Percentiles rank a stretch among this genome's conserved stretches.
These are phyloP conservation scores for Monosporozyma siamensis DNA, from an alignment of 805 yeast genomes.

Conservation along the genomic window DNA sequence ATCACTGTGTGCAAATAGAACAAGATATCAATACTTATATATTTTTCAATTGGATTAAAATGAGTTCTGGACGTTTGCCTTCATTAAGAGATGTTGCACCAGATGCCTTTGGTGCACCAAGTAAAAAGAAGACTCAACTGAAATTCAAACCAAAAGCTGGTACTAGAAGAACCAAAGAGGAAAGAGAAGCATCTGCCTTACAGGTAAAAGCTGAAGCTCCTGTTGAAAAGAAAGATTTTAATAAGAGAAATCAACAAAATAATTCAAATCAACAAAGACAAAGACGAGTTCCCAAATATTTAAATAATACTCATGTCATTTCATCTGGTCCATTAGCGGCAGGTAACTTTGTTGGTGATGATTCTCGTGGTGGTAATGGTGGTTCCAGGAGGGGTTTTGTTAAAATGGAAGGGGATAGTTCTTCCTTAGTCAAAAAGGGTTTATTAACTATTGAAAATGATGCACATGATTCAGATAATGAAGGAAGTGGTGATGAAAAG, in stretches of 20 bases:
- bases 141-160: slow-evolving; percentile 84
- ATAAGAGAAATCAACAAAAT: slow-evolving; percentile 12
- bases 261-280: slow-evolving; percentile 15
- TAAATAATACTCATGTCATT: slow-evolving; percentile 47
- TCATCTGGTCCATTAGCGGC: slow-evolving; percentile 67
- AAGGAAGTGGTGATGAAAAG: slow-evolving; percentile 29
- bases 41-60: background rate
- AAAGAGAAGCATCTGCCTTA: slow-evolving; percentile 71
- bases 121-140: slow-evolving; percentile 38
- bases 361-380: slow-evolving; percentile 13
- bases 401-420: slow-evolving; percentile 6
- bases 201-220: slow-evolving; percentile 30
- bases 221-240: slow-evolving; percentile 2
- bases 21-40: background rate
- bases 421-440: slow-evolving; percentile 20
- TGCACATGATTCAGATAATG: slow-evolving; percentile 29
- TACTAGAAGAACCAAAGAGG: slow-evolving; percentile 74
- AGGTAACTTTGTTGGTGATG: slow-evolving; percentile 35
- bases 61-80: slow-evolving; percentile 28
- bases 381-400: slow-evolving; percentile 2
- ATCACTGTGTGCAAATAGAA: background rate
- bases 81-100: slow-evolving; percentile 18
- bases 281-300: slow-evolving; percentile 23
- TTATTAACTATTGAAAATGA: slow-evolving; percentile 19
- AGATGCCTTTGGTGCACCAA: slow-evolving; percentile 4